Conservation (phyloP, 495 filamentous ascomycete species). For the Elasticomyces elasticus region DNA sequence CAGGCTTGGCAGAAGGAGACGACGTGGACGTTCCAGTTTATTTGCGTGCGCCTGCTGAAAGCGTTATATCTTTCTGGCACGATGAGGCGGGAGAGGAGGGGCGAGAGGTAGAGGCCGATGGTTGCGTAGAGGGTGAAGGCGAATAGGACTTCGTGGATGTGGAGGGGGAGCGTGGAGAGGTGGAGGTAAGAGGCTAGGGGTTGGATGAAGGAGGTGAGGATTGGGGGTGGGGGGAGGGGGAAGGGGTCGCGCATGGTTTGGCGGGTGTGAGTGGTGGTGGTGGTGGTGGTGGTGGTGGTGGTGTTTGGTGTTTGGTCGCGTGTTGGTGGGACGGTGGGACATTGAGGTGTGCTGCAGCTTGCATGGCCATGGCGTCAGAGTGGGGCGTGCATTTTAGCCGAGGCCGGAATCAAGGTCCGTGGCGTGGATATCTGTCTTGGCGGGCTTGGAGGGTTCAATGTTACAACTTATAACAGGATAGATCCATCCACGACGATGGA, state of each 20-base stretch:
- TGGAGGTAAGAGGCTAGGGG: slow-evolving; percentile 49
- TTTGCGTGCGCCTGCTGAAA: slow-evolving; percentile 54
- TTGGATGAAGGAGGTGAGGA: slow-evolving; percentile 43
- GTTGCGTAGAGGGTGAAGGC: slow-evolving; percentile 67
- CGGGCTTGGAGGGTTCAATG: no score
- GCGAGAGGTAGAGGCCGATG: slow-evolving; percentile 65
- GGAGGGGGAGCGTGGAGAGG: slow-evolving; percentile 65
- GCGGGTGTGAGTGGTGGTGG: neutral
- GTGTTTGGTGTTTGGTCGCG: neutral
- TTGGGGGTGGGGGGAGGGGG: slow-evolving; percentile 47
- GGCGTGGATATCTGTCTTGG: no score
- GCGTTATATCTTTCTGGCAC: slow-evolving; percentile 64
- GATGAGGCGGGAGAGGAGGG: slow-evolving; percentile 54
- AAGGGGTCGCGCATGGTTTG: slow-evolving; percentile 66
- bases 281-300: neutral
- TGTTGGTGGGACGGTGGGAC: neutral
- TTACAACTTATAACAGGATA: no score
- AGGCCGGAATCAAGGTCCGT: no score
- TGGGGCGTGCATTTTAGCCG: no score
- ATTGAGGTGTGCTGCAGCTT: no score
- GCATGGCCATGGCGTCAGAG: neutral
- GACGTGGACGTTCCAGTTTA: slow-evolving; percentile 96
- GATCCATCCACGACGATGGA: no score
- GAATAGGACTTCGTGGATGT: slow-evolving; percentile 79
- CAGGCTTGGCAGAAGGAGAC: slow-evolving; percentile 81